Evolutionary conservation across 164 flowering plant genomes (phyloP).

Genomic region (Magnolia changhungtana): DNA sequence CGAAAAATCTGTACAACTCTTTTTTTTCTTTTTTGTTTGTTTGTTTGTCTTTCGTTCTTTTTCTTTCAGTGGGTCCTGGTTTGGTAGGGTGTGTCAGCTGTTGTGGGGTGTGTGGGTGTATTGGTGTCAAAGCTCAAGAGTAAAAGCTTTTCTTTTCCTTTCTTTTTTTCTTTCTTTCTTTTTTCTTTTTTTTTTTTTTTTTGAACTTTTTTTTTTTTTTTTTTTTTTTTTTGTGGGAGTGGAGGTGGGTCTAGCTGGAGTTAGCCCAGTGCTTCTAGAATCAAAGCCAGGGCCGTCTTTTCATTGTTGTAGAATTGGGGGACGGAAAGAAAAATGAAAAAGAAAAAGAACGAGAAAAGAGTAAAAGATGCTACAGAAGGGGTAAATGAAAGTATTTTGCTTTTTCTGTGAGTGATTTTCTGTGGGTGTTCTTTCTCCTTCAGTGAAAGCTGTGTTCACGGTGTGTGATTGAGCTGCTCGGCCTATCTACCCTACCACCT

Average conservation of each 20-base stretch:
- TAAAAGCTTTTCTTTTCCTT: neutral
- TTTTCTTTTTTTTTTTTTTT: too few relatives aligned
- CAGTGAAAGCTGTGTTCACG: too few relatives aligned
- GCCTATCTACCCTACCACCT: too few relatives aligned
- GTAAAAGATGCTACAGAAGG: neutral
- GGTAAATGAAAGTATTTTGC: neutral
- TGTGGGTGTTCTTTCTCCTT: too few relatives aligned
- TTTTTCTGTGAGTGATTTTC: neutral
- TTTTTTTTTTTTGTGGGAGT: neutral
- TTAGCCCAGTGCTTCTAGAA: neutral
- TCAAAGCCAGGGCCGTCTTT: neutral
- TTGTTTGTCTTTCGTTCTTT: too few relatives aligned
- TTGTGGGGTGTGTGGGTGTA: neutral
- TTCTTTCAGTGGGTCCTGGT: constrained; percentile 1
- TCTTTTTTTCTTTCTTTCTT: neutral
- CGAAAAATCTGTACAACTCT: neutral
- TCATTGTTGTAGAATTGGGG: neutral
- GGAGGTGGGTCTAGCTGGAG: neutral
- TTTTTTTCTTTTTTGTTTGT: too few relatives aligned
- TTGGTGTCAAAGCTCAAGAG: neutral
- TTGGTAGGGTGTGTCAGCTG: neutral
- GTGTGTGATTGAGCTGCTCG: too few relatives aligned
- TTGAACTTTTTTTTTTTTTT: too few relatives aligned
- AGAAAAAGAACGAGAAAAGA: too few relatives aligned
- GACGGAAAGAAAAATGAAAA: too few relatives aligned